These are phyloP conservation scores for Eutrema japonicum DNA, from an alignment of 345 rosid species.

Conservation along the genomic window DNA sequence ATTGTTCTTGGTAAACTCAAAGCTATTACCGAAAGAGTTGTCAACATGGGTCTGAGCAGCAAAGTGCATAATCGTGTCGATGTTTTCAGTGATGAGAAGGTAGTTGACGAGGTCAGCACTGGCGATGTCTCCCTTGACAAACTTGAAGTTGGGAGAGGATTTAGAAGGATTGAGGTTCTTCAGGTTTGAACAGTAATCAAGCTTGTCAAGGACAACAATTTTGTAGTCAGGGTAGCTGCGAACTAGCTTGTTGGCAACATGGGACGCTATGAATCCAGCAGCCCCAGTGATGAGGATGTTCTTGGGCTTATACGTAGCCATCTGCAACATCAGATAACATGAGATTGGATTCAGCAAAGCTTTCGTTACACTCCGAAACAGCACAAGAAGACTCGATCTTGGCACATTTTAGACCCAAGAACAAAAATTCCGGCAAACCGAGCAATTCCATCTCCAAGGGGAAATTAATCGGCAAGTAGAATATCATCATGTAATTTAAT, in stretches of 20 bases:
- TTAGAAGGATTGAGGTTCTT: slow-evolving; percentile 73
- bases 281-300: slow-evolving; percentile 89
- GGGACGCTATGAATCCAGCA: slow-evolving; percentile 85
- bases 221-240: slow-evolving; percentile 84
- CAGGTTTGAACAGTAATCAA: slow-evolving; percentile 83
- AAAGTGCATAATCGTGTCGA: slow-evolving; percentile 93
- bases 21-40: slow-evolving; percentile 88
- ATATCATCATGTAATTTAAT: neutral
- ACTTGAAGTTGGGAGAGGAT: slow-evolving; percentile 78
- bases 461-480: neutral
- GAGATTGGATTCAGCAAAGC: neutral
- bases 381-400: slow-evolving; percentile 1
- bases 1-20: slow-evolving; percentile 90
- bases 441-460: neutral
- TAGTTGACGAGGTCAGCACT: slow-evolving; percentile 94
- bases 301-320: slow-evolving; percentile 70
- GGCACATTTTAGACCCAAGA: neutral
- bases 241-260: slow-evolving; percentile 73
- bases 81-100: slow-evolving; percentile 85
- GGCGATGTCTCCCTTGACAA: slow-evolving; percentile 78
- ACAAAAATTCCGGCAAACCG: neutral
- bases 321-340: slow-evolving; percentile 21
- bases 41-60: slow-evolving; percentile 93
- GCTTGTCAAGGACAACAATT: slow-evolving; percentile 90
- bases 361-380: neutral